Percentiles rank a stretch among this genome's conserved stretches.
These are phyloP conservation scores for Lodderomyces beijingensis DNA, from an alignment of 1,139 yeast species.

Conservation along the genomic window DNA sequence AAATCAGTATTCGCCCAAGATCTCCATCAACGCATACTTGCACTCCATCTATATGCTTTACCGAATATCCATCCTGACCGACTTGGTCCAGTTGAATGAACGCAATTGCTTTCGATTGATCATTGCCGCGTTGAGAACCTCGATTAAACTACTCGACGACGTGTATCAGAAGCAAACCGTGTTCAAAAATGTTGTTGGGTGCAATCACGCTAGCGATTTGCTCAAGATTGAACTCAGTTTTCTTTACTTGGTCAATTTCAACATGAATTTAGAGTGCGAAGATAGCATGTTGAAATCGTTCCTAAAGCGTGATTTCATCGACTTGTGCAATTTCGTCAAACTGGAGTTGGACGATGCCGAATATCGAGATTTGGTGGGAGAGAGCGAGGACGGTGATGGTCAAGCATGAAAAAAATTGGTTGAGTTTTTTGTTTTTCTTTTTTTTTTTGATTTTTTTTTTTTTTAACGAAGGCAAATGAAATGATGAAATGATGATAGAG, in stretches of 20 bases:
- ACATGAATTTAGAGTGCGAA: constrained; percentile 29
- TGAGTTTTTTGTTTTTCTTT: too few species aligned
- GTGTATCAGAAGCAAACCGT: constrained; percentile 40
- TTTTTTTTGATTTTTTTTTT: too few species aligned
- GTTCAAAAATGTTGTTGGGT: constrained; percentile 46
- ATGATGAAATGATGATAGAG: too few species aligned
- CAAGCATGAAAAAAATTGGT: background rate
- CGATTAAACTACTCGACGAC: constrained; percentile 42
- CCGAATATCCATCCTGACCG: constrained; percentile 32
- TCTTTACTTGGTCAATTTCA: constrained; percentile 38
- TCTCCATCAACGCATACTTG: constrained; percentile 37
- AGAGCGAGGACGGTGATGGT: background rate
- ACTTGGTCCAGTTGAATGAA: constrained; percentile 28
- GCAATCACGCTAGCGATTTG: constrained; percentile 33
- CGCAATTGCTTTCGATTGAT: constrained; percentile 37
- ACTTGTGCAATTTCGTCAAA: constrained; percentile 19
- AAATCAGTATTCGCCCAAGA: constrained; percentile 39
- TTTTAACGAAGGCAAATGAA: too few species aligned
- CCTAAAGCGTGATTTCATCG: constrained; percentile 25
- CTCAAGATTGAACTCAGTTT: constrained; percentile 39
- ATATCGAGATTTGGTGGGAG: too few species aligned
- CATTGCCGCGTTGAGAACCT: constrained; percentile 42
- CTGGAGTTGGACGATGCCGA: too few species aligned
- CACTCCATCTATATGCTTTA: constrained; percentile 39
- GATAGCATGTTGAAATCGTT: constrained; percentile 34